Evolutionary conservation across 805 yeast species (phyloP).

Genomic region (Starmerella khaoyaiensis): DNA sequence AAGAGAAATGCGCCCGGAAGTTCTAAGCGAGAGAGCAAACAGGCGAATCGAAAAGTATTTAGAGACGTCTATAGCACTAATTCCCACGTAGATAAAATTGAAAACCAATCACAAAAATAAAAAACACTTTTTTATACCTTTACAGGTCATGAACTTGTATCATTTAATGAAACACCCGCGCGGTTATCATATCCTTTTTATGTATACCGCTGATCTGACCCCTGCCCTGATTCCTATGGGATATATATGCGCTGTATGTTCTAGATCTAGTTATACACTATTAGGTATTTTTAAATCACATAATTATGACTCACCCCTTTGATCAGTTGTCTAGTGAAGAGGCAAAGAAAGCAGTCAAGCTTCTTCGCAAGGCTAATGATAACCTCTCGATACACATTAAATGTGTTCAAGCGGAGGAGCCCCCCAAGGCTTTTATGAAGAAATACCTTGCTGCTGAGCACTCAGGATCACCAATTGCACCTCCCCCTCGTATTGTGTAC

Average conservation of each 20-base stretch:
- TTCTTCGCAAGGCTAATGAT: constrained; percentile 21
- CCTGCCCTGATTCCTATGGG: too few species aligned
- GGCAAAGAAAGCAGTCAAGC: constrained; percentile 22
- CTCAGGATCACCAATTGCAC: constrained; percentile 35
- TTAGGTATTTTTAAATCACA: not conserved
- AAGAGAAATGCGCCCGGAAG: too few species aligned
- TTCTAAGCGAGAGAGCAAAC: too few species aligned
- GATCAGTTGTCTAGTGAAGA: constrained; percentile 28
- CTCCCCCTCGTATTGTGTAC: constrained; percentile 56
- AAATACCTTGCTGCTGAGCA: constrained; percentile 57
- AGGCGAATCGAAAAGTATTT: too few species aligned
- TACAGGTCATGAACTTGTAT: too few species aligned
- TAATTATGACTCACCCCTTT: constrained; percentile 24
- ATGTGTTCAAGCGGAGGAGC: constrained; percentile 36
- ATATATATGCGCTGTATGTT: not conserved
- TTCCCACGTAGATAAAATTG: too few species aligned
- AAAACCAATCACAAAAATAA: too few species aligned
- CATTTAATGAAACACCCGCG: too few species aligned
- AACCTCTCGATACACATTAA: constrained; percentile 27
- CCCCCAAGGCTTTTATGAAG: constrained; percentile 63
- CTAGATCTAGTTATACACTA: not conserved
- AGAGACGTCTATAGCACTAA: too few species aligned
- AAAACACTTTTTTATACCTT: too few species aligned
- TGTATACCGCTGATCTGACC: too few species aligned
- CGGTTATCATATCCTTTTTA: too few species aligned